phyloP scores from a whole-genome alignment of 140 eudicot genomes.

The Ambrosia hybrid region DNA sequence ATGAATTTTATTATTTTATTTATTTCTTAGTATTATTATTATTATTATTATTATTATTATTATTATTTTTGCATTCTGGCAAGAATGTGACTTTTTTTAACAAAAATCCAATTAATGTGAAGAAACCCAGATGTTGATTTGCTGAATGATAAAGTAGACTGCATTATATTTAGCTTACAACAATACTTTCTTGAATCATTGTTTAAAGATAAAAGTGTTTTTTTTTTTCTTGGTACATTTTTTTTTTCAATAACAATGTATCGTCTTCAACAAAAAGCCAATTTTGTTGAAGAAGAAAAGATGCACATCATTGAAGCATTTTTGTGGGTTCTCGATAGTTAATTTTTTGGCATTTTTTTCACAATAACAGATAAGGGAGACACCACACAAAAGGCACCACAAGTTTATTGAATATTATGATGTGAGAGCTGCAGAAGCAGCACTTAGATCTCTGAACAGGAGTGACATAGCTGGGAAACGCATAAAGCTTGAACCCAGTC shows the following conservation, averaged over 20 bases:
- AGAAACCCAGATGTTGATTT: not conserved
- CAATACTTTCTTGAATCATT: too few species aligned
- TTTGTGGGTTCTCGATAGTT: conserved; percentile 1
- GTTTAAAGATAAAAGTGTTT: too few species aligned
- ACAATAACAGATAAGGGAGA: conserved; percentile 74
- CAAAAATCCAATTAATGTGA: not conserved
- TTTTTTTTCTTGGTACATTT: too few species aligned
- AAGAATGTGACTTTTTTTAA: not conserved
- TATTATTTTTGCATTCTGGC: not conserved
- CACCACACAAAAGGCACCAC: conserved; percentile 91
- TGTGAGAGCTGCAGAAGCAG: conserved; percentile 92
- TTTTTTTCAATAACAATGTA: not conserved
- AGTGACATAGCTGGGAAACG: conserved; percentile 97
- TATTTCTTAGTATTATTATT: too few species aligned
- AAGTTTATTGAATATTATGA: conserved; percentile 88
- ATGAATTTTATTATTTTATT: not conserved
- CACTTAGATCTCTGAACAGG: conserved; percentile 81
- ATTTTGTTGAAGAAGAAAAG: not conserved
- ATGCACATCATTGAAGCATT: conserved; percentile 1
- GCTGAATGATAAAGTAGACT: not conserved
- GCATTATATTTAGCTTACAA: too few species aligned
- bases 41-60: too few species aligned
- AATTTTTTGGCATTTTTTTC: not conserved
- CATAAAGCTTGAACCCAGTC: conserved; percentile 94
- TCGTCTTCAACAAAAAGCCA: not conserved